Conservation (phyloP, 1,139 yeast genomes). For the Pichia terricola region DNA sequence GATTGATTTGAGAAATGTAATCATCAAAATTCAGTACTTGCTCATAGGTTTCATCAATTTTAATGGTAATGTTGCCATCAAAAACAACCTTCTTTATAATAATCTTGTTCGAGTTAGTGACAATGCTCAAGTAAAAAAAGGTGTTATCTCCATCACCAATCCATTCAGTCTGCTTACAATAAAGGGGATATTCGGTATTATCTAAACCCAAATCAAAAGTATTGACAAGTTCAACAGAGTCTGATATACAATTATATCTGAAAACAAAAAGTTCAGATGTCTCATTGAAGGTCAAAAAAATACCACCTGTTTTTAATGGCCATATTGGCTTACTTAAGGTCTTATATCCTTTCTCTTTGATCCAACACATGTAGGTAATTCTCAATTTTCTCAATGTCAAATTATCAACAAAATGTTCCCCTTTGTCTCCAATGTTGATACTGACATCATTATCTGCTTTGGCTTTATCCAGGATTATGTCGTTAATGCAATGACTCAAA, state of each 20-base stretch:
- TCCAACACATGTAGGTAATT: slow-evolving; percentile 22
- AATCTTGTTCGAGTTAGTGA: slow-evolving; percentile 15
- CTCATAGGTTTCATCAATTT: not conserved
- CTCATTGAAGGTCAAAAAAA: slow-evolving; percentile 20
- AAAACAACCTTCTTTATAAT: slow-evolving; percentile 12
- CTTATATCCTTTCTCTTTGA: slow-evolving; percentile 9
- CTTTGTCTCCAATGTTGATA: no score
- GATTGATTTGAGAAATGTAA: not conserved
- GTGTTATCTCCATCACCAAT: not conserved
- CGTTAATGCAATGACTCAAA: no score
- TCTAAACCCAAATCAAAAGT: slow-evolving; percentile 8
- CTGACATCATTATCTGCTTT: no score
- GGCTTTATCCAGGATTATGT: no score
- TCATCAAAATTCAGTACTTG: not conserved
- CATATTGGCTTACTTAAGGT: slow-evolving; percentile 12
- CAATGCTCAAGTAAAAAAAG: slow-evolving; percentile 10
- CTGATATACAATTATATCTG: slow-evolving; percentile 3
- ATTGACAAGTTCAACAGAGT: slow-evolving; percentile 4
- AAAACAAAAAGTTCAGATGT: slow-evolving; percentile 13
- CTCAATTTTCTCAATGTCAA: slow-evolving; percentile 12
- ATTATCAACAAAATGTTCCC: not conserved
- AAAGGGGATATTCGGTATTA: slow-evolving; percentile 11
- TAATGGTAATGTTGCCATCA: not conserved
- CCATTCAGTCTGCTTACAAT: slow-evolving; percentile 19
- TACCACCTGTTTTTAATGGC: slow-evolving; percentile 14